phyloP scores from a whole-genome alignment of 805 yeast species.

The Kazachstania taianensis region DNA sequence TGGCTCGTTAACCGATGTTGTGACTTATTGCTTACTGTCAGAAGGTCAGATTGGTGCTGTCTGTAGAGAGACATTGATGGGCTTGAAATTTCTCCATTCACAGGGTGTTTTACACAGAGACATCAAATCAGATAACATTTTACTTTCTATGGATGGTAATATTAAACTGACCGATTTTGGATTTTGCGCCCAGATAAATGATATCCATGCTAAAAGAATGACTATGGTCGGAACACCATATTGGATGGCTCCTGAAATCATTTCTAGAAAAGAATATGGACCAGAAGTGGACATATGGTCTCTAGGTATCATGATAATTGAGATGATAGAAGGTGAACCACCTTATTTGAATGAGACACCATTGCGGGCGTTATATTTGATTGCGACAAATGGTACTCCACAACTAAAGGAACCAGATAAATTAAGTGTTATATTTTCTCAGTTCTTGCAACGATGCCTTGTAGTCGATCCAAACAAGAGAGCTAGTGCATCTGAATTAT shows the following conservation, averaged over 20 bases:
- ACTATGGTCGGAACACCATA: constrained; percentile 99
- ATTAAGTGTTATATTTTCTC: constrained; percentile 52
- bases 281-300: constrained; percentile 98
- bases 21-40: constrained; percentile 77
- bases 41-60: constrained; percentile 95
- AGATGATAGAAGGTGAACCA: constrained; percentile 98
- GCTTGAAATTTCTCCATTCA: constrained; percentile 77
- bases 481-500: constrained; percentile 64
- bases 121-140: constrained; percentile 88
- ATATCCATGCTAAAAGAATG: constrained; percentile 74
- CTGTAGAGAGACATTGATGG: constrained; percentile 80
- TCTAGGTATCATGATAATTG: constrained; percentile 93
- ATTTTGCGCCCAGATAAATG: constrained; percentile 89
- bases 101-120: constrained; percentile 94
- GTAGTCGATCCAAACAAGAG: constrained; percentile 77
- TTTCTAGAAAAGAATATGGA: constrained; percentile 87
- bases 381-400: constrained; percentile 96
- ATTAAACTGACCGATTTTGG: constrained; percentile 94
- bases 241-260: constrained; percentile 99
- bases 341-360: constrained; percentile 97
- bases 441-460: constrained; percentile 67
- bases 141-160: constrained; percentile 73
- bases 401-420: constrained; percentile 80
- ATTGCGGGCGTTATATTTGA: constrained; percentile 80
- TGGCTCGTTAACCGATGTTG: constrained; percentile 91